Base-by-base conservation (phyloP, 345 rosid species). In the Excoecaria cochinchinensis region DNA sequence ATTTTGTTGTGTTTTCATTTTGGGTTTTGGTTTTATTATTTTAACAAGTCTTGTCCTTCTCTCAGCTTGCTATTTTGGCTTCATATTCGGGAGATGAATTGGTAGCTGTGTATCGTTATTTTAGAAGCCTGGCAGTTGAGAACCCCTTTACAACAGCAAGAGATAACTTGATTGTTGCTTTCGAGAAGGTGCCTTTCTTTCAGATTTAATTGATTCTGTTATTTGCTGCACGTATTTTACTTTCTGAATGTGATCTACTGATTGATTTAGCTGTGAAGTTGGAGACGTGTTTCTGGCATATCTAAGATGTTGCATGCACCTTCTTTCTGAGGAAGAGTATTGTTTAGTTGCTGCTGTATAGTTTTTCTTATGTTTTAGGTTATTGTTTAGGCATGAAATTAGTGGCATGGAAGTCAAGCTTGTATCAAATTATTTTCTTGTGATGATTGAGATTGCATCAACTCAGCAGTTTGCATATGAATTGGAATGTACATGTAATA, bases 11-110 rank as follows among this genome's bases (percentile, higher is more conserved):
- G 10, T 59, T 1, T 42, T 71, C 22, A 4, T 38, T 64, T 19
- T 24, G 21, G 16, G 3, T 7, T 15, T 57, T 73, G 5, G 4
- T 21, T 10, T 52, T 25, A 8, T 69, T 51, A 17, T 50, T 74
- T 73, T 70, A 71, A 68, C 52, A 21, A 6, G 21, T 22, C 55
- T 69, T 78, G 51, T 84, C 68, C 69, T 61, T 81, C 72, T 85
- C 82, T 73, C 94, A 95, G 99, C 96, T 95, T 80, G 99, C 99
- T 59, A 93, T 95, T 82, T 79, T 93, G 87, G 92, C 98, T 53
- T 90, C 97, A 17, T 95, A 95, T 75, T 87, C 89, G 15, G 91
- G 88, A 72, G 96, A 93, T 82, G 99, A 95, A 82, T 82, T 91
- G 85, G 86, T 77, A 55, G 90, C 93, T 46, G 86, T 90, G 15